Base-by-base conservation (phyloP, 495 filamentous ascomycete genomes). In the Annulohypoxylon maeteangense region DNA sequence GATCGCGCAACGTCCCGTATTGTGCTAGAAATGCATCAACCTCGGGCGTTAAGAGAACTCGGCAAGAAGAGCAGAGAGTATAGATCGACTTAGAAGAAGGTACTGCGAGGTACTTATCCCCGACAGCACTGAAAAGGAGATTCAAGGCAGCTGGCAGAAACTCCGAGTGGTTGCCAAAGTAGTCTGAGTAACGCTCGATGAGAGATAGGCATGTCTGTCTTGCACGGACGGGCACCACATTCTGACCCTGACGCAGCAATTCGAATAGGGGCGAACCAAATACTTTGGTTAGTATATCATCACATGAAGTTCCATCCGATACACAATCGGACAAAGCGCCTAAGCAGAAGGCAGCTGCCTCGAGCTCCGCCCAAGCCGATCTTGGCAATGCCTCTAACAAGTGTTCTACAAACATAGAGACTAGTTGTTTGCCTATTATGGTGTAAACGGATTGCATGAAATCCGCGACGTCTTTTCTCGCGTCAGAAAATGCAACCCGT, bases 1-100 rank as follows among this genome's bases (percentile, higher is more conserved):
- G 78, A 36, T 85, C 81, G 68, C 95, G 91, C 16, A 83, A 74
- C 7, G 86, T 78, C 62, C 88, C 84, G 71, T 94, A 94, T 74
- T 95, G 91, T 25, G 88, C 82, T 14, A 99, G 83, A 75, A 99
- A 97, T 0, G 89, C 86, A 12, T 84, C 85, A 12, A 96, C 85
- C 75, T 97, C 91, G 1, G 86, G 71, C 0, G 88, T 90, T 22
- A 99, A 82, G 38, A 88, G 84, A 31, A 80, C 81, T 23, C 95
- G 89, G 66, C 94, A 97, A 18, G 92, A 90, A 22, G 88, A 92
- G 75, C 93, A 97, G 7, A 97, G 87, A 3, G 87, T 87, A 14
- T 85, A 82, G 53, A 99, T 97, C 0, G 94, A 93, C 54, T 87
- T 87, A 3, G 94, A 94, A n/a, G 94, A 92, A 42, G 87, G 81